These are phyloP conservation scores for Drechmeria coniospora DNA, from an alignment of 2,329 filamentous ascomycete genomes.

Conservation along the genomic window DNA sequence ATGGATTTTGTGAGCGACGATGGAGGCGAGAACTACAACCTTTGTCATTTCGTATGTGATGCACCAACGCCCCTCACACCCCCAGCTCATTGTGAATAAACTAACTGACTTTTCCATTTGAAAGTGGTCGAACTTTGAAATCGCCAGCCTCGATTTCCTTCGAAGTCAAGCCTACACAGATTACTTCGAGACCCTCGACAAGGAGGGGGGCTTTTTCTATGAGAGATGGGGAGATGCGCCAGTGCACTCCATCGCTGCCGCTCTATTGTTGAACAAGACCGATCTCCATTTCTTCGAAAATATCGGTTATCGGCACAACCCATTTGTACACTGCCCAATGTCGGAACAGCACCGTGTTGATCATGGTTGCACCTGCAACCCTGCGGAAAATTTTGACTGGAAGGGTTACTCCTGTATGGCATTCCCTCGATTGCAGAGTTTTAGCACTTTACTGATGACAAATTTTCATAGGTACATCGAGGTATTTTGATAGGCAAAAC, in stretches of 20 bases:
- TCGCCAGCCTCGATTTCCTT: conserved; percentile 87
- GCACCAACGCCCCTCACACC: background rate
- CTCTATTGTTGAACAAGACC: conserved; percentile 74
- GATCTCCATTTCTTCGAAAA: conserved; percentile 98
- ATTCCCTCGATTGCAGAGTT: no score
- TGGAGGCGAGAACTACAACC: conserved; percentile 81
- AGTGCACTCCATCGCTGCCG: conserved; percentile 92
- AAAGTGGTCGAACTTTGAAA: conserved; percentile 97
- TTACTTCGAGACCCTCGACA: conserved; percentile 78
- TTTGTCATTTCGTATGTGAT: conserved; percentile 77
- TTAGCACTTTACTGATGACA: no score
- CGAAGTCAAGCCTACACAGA: conserved; percentile 78
- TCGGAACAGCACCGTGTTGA: conserved; percentile 72
- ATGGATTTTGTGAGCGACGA: conserved; percentile 89
- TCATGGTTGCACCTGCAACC: conserved; percentile 87
- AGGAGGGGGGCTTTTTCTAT: conserved; percentile 95
- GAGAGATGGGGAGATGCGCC: conserved; percentile 97
- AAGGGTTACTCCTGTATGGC: conserved; percentile 81
- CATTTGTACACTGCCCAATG: conserved; percentile 94
- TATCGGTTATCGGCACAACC: conserved; percentile 95
- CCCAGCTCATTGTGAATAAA: conserved; percentile 11
- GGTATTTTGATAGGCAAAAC: conserved; percentile 72
- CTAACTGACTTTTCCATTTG: no score
- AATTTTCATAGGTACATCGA: conserved; percentile 41
- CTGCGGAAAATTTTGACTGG: conserved; percentile 98